Percentiles rank a stretch among this genome's conserved stretches.
Conservation (phyloP, 495 filamentous ascomycete species). For the Saxophila tyrrhenica region DNA sequence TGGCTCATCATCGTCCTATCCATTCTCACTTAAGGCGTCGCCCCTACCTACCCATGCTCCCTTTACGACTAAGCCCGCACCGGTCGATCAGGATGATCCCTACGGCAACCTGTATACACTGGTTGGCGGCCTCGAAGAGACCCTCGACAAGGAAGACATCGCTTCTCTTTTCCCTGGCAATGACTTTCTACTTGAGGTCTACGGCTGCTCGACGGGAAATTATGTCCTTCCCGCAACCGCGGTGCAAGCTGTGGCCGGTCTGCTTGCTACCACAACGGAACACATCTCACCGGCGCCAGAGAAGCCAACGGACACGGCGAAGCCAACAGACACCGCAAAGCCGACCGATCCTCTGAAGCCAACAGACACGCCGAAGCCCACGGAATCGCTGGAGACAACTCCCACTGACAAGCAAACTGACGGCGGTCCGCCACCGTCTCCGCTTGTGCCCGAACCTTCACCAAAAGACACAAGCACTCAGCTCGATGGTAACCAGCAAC, state of each 20-base stretch:
- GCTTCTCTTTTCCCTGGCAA: background rate
- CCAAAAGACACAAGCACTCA: no score
- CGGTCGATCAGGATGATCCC: background rate
- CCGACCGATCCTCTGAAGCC: background rate
- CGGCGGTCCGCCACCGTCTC: no score
- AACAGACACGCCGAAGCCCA: background rate
- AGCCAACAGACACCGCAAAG: background rate
- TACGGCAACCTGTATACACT: background rate
- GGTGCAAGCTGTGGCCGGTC: background rate
- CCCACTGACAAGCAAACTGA: no score
- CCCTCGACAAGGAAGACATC: background rate
- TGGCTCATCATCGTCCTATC: background rate
- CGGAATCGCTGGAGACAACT: background rate
- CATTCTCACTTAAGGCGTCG: background rate
- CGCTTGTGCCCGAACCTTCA: background rate
- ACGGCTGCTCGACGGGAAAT: background rate
- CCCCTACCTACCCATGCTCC: background rate
- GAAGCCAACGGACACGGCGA: background rate
- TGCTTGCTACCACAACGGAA: background rate
- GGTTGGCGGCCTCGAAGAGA: background rate
- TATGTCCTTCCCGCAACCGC: background rate
- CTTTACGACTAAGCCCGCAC: background rate
- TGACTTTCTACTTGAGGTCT: background rate
- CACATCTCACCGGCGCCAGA: background rate
- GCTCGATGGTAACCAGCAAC: no score